A percentile compares a stretch with the other conserved stretches of the same genome.
phyloP scores from a whole-genome alignment of 208 protist species.

The Sergeia podlipaevii region DNA sequence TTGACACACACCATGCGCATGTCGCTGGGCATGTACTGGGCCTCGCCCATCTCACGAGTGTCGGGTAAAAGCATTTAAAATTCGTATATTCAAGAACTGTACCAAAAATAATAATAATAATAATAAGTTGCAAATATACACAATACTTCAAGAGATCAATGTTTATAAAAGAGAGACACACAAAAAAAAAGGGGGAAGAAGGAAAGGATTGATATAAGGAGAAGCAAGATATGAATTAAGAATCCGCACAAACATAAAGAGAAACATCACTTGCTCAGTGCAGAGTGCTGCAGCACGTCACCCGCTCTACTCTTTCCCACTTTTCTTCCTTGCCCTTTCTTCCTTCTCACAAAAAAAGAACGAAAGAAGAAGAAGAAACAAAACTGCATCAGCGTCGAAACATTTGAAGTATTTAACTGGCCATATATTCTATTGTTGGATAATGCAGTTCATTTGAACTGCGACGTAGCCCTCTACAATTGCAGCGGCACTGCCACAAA shows the following conservation, averaged over 20 bases:
- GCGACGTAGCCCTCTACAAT: too few relatives aligned
- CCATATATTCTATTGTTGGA: too few relatives aligned
- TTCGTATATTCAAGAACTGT: not conserved
- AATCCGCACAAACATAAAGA: too few relatives aligned
- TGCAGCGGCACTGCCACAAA: too few relatives aligned
- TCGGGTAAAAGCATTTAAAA: not conserved
- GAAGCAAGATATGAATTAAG: not conserved
- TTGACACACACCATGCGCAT: constrained; percentile 9
- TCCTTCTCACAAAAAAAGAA: too few relatives aligned
- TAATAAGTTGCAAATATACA: not conserved
- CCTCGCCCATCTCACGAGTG: not conserved
- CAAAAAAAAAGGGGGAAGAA: not conserved
- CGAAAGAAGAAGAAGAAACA: too few relatives aligned
- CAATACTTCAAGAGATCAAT: constrained; percentile 1
- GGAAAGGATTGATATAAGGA: constrained; percentile 8
- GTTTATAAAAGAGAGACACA: constrained; percentile 1
- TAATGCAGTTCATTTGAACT: too few relatives aligned
- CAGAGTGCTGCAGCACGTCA: too few relatives aligned
- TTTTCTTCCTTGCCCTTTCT: too few relatives aligned
- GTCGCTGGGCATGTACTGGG: not conserved
- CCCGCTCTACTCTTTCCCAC: too few relatives aligned
- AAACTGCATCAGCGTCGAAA: too few relatives aligned
- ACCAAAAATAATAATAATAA: not conserved
- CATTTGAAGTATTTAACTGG: too few relatives aligned
- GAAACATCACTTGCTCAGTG: not conserved